phyloP scores from a whole-genome alignment of 805 yeast species.

The Wickerhamomyces alni region DNA sequence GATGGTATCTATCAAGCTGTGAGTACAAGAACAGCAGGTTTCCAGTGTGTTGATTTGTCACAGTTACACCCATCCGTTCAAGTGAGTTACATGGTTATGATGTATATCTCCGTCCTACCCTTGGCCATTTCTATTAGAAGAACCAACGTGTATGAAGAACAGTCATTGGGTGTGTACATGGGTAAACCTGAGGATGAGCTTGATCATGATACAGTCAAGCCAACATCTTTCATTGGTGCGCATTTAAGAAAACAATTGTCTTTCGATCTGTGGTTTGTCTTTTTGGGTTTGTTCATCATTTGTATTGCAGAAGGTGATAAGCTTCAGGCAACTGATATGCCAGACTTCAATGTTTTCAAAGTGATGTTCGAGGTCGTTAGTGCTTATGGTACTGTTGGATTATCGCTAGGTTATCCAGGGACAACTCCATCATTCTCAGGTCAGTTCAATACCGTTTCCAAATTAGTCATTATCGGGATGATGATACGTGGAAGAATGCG shows the following conservation, averaged over 20 bases:
- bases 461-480: constrained; percentile 80
- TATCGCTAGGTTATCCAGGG: constrained; percentile 78
- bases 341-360: constrained; percentile 60
- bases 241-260: constrained; percentile 91
- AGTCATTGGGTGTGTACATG: constrained; percentile 87
- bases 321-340: constrained; percentile 37
- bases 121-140: constrained; percentile 93
- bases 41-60: constrained; percentile 64
- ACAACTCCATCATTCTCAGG: constrained; percentile 65
- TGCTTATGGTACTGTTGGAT: constrained; percentile 96
- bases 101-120: constrained; percentile 96
- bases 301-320: constrained; percentile 79
- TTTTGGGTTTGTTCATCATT: constrained; percentile 77
- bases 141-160: constrained; percentile 97
- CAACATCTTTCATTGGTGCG: constrained; percentile 68
- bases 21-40: constrained; percentile 92
- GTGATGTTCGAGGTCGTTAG: constrained; percentile 84
- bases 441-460: constrained; percentile 66
- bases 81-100: constrained; percentile 91
- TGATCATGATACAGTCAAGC: constrained; percentile 29
- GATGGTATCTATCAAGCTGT: constrained; percentile 89
- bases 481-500: constrained; percentile 95
- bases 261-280: constrained; percentile 91
- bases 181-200: constrained; percentile 17
- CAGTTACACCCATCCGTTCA: constrained; percentile 84